Evolutionary conservation across 306 rosid genomes (phyloP), one percentile per base, ranked within the genome.

Genomic region (Lathyrus tuberosus): DNA sequence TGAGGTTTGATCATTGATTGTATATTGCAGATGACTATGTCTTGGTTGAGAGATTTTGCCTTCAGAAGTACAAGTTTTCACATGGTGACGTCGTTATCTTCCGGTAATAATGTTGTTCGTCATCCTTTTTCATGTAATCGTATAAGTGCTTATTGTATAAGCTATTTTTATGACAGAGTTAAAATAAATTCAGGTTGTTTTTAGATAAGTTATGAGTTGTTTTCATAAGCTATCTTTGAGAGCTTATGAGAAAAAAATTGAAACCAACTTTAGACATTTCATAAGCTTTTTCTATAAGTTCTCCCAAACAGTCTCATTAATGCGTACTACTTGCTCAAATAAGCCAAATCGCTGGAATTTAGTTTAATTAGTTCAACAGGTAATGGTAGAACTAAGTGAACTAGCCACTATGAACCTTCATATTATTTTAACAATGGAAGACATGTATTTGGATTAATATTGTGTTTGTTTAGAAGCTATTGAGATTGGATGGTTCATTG

Each of bases 81-180:
- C 92, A 57, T 13, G 96, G 97, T 2, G 97, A 90, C 4, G 85
- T 94, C 46, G 91, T 94, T 10, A 86, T 94, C 62, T 90, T 85
- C 81, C 67, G 96, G 98, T 90, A 79, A 75, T 57, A 7, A 18
- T 14, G 41, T 46, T 3, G 57, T 57, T 51, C 37, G 2, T 59
- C 46, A 1, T 26, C 52, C 6, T 42, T 59, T 62, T 48, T 13
- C 26, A 7, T 41, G 38, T 30, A 52, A 5, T n/a, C 10, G 0
- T 14, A 14, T 16, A 48, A 15, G 54, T 48, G 54, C 24, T 48
- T 15, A n/a, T 7, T 49, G 57, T 8, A 49, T 49, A 49, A 16
- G 10, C 11, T 48, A 48, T 3, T 16, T 49, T 10, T 49, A 2
- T 14, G 8, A 14, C n/a, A 4, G 5, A 44, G 3, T 1, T 14